phyloP scores from a whole-genome alignment of 371 early-diverging fungal genomes.

The Cokeromyces recurvatus region DNA sequence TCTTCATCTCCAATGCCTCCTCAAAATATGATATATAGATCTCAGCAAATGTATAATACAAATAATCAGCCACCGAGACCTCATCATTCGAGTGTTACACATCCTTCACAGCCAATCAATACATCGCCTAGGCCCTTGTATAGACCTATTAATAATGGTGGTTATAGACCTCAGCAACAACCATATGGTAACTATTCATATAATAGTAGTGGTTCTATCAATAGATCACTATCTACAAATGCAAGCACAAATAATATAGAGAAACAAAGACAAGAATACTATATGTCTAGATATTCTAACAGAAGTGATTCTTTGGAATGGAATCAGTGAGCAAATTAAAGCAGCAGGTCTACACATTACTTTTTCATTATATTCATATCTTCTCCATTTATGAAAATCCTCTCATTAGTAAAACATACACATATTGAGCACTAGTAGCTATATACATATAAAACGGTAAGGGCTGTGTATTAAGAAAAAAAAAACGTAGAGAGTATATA shows the following conservation, averaged over 20 bases:
- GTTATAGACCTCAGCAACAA: conserved; percentile 11
- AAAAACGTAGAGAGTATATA: no score
- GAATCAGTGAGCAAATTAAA: conserved; percentile 18
- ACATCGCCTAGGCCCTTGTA: conserved; percentile 17
- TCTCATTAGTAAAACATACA: no score
- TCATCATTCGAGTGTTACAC: background rate
- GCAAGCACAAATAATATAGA: background rate
- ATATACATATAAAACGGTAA: no score
- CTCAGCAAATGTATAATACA: background rate
- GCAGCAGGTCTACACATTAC: no score
- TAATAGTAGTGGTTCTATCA: conserved; percentile 6
- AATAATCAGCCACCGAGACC: conserved; percentile 1
- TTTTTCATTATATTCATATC: no score
- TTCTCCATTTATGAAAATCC: no score
- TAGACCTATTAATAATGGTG: background rate
- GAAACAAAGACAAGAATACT: conserved; percentile 11
- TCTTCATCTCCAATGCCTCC: conserved; percentile 1
- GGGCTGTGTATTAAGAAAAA: no score
- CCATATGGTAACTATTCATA: conserved; percentile 21
- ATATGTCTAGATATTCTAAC: conserved; percentile 11
- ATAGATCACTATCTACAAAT: conserved; percentile 12
- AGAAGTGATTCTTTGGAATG: conserved; percentile 21
- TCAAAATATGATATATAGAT: conserved; percentile 7
- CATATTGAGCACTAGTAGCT: no score
- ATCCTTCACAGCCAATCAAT: conserved; percentile 1